Conservation (phyloP, 148 eudicot genomes). For the Hydrangea macrophylla region DNA sequence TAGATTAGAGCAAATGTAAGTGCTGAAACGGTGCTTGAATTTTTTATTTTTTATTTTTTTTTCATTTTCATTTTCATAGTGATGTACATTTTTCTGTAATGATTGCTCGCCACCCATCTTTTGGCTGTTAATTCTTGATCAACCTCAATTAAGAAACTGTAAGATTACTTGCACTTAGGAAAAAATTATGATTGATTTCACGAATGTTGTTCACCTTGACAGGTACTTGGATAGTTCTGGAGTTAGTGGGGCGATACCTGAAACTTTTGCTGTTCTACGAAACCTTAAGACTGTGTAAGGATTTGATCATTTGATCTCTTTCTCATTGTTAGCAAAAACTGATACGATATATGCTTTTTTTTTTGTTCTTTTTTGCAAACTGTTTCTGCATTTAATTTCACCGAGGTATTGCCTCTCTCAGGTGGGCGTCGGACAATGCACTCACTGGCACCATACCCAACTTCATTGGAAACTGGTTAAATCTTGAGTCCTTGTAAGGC, state of each 20-base stretch:
- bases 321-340: background rate
- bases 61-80: background rate
- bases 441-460: slow-evolving; percentile 64
- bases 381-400: background rate
- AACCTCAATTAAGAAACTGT: background rate
- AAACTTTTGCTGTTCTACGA: slow-evolving; percentile 49
- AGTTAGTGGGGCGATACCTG: slow-evolving; percentile 69
- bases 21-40: background rate
- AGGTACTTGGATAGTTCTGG: slow-evolving; percentile 74
- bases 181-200: background rate
- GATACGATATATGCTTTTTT: background rate
- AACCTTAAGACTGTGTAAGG: slow-evolving; percentile 56
- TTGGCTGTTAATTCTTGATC: background rate
- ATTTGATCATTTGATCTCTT: slow-evolving; percentile 10
- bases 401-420: slow-evolving; percentile 25
- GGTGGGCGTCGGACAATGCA: slow-evolving; percentile 77
- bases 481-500: slow-evolving; percentile 45
- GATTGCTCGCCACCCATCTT: background rate
- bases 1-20: slow-evolving; percentile 58
- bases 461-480: slow-evolving; percentile 63
- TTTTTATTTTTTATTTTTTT: background rate
- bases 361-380: background rate
- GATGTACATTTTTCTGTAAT: no score
- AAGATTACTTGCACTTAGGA: background rate
- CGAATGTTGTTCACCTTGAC: slow-evolving; percentile 18